These are phyloP conservation scores for Peniophora sp. DNA, from an alignment of 1,284 basidiomycete species.

Conservation along the genomic window DNA sequence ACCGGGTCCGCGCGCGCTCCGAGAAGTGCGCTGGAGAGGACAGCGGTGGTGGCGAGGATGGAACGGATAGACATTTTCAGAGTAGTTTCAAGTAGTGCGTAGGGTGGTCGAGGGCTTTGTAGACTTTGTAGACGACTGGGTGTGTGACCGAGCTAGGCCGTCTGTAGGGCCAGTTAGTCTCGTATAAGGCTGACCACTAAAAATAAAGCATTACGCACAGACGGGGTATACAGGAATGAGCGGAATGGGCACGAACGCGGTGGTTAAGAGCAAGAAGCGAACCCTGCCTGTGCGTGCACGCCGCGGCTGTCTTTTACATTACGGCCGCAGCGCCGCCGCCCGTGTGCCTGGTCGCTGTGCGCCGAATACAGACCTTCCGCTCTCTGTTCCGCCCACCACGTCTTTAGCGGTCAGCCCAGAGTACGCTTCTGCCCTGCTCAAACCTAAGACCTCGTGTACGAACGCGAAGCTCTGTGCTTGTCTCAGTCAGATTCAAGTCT, in stretches of 20 bases:
- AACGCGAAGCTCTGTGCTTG: too few species aligned
- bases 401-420: too few species aligned
- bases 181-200: not conserved
- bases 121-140: not conserved
- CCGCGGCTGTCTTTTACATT: not conserved
- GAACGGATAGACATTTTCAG: not conserved
- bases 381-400: too few species aligned
- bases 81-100: not conserved
- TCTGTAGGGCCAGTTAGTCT: too few species aligned
- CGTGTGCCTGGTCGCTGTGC: too few species aligned
- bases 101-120: not conserved
- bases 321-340: too few species aligned
- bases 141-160: too few species aligned
- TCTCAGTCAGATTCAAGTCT: too few species aligned
- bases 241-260: not conserved
- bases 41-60: constrained; percentile 8
- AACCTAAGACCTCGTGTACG: too few species aligned
- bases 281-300: not conserved
- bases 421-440: too few species aligned
- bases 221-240: not conserved
- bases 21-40: constrained; percentile 5
- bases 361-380: too few species aligned
- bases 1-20: constrained; percentile 7
- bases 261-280: not conserved
- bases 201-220: not conserved